Conservation (phyloP, 768 basidiomycete genomes). For the Lyophyllum atratum region DNA sequence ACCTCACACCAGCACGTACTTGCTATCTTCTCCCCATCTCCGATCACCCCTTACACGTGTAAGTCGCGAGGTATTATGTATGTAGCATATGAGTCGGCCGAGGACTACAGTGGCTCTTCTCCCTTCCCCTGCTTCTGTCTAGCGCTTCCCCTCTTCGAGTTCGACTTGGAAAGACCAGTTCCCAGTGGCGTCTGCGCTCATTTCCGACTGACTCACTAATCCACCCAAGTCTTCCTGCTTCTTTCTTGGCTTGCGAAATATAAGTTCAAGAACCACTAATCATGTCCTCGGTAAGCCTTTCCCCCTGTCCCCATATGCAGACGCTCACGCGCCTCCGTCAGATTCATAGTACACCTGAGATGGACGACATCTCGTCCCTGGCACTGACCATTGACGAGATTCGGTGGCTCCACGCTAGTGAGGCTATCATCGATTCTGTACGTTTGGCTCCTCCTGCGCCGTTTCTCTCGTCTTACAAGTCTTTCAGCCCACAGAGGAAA, state of each 20-base stretch:
- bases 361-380: conserved; percentile 30
- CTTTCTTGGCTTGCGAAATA: background rate
- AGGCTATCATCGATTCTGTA: conserved; percentile 17
- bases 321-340: conserved; percentile 12
- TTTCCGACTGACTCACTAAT: background rate
- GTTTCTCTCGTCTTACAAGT: background rate
- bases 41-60: conserved; percentile 44
- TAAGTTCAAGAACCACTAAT: background rate
- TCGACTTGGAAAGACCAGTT: conserved; percentile 12
- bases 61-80: conserved; percentile 43
- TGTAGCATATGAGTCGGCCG: conserved; percentile 12
- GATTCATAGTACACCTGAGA: conserved; percentile 14
- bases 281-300: conserved; percentile 9
- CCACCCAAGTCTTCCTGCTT: background rate
- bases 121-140: conserved; percentile 4
- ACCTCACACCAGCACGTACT: conserved; percentile 18
- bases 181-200: conserved; percentile 11
- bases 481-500: background rate
- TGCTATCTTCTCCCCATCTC: conserved; percentile 33
- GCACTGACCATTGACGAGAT: conserved; percentile 47
- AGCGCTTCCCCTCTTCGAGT: conserved; percentile 4
- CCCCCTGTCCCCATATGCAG: conserved; percentile 10
- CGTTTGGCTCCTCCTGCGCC: background rate
- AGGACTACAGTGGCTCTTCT: background rate
- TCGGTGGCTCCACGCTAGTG: conserved; percentile 49